Percentiles rank a stretch among this genome's conserved stretches.
Conservation (phyloP, 495 filamentous ascomycete species). For the Penicillium daleae region DNA sequence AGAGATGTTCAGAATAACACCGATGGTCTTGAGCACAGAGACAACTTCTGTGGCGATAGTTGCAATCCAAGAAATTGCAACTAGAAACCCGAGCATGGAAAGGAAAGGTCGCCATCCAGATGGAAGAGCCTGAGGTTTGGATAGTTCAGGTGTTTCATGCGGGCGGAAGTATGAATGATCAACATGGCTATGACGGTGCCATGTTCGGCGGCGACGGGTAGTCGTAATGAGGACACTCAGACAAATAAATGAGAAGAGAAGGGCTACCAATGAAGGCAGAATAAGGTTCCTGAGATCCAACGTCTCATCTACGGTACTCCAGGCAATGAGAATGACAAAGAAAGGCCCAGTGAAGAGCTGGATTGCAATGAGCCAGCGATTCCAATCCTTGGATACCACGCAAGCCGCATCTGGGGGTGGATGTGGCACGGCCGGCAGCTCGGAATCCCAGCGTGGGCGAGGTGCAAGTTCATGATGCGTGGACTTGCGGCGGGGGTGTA, state of each 20-base stretch:
- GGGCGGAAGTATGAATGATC: conserved; percentile 1
- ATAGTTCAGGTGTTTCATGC: conserved; percentile 7
- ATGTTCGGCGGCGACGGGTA: conserved; percentile 48
- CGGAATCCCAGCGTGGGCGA: conserved; percentile 47
- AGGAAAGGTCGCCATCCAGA: conserved; percentile 69
- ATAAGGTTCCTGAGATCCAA: conserved; percentile 56
- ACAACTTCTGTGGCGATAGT: conserved; percentile 97
- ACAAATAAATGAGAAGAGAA: conserved; percentile 69
- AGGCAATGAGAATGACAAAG: conserved; percentile 76
- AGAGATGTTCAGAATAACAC: conserved; percentile 89
- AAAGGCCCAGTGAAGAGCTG: conserved; percentile 89
- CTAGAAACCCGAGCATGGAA: conserved; percentile 88
- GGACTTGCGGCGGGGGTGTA: conserved; percentile 25
- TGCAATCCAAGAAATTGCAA: conserved; percentile 92
- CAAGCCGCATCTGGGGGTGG: conserved; percentile 23
- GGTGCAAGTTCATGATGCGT: conserved; percentile 15
- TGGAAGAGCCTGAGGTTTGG: conserved; percentile 52
- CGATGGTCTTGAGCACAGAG: conserved; percentile 89
- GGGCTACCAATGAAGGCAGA: conserved; percentile 65
- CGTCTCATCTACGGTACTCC: conserved; percentile 67
- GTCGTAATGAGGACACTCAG: conserved; percentile 64
- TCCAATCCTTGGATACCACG: conserved; percentile 64
- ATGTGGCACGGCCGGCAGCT: conserved; percentile 37
- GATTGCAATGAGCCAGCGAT: conserved; percentile 82
- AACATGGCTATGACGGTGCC: conserved; percentile 4